Evolutionary conservation across 495 filamentous ascomycete genomes (phyloP).

Genomic region (Aspergillus heteromorphus): DNA sequence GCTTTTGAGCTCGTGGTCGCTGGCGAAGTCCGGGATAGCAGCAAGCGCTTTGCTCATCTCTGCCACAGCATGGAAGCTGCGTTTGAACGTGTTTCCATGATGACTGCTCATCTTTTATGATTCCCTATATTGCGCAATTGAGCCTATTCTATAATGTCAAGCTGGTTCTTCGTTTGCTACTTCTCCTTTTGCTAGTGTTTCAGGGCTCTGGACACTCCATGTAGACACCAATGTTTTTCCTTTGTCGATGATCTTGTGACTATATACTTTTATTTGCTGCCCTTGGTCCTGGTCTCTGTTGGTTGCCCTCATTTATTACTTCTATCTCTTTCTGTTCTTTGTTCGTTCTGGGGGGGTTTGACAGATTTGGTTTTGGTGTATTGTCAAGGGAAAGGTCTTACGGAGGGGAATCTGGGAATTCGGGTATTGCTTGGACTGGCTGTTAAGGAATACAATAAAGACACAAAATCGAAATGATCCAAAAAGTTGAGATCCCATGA

Average conservation of each 20-base stretch:
- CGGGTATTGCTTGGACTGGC: slow-evolving; percentile 4
- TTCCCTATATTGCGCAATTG: slow-evolving; percentile 28
- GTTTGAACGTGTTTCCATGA: slow-evolving; percentile 41
- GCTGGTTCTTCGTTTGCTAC: slow-evolving; percentile 4
- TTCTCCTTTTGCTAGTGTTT: slow-evolving; percentile 4
- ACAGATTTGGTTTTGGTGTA: slow-evolving; percentile 4
- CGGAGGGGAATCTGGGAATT: slow-evolving; percentile 22
- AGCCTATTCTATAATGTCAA: slow-evolving; percentile 20
- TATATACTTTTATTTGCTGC: slow-evolving; percentile 19
- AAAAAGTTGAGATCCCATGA: neutral
- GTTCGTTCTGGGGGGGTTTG: neutral
- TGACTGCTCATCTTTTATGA: slow-evolving; percentile 45
- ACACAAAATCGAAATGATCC: neutral
- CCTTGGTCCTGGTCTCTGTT: slow-evolving; percentile 2
- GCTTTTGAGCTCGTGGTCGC: slow-evolving; percentile 57
- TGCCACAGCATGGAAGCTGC: slow-evolving; percentile 48
- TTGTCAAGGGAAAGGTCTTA: slow-evolving; percentile 2
- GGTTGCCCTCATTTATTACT: slow-evolving; percentile 2
- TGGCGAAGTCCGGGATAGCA: slow-evolving; percentile 27
- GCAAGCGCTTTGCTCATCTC: slow-evolving; percentile 38
- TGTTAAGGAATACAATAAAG: neutral
- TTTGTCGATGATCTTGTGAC: slow-evolving; percentile 24
- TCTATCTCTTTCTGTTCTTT: slow-evolving; percentile 1
- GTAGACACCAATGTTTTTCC: slow-evolving; percentile 18
- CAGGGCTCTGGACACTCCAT: slow-evolving; percentile 9